Base-by-base conservation (phyloP, 352 stramenopile species). In the Phytophthora pini region DNA sequence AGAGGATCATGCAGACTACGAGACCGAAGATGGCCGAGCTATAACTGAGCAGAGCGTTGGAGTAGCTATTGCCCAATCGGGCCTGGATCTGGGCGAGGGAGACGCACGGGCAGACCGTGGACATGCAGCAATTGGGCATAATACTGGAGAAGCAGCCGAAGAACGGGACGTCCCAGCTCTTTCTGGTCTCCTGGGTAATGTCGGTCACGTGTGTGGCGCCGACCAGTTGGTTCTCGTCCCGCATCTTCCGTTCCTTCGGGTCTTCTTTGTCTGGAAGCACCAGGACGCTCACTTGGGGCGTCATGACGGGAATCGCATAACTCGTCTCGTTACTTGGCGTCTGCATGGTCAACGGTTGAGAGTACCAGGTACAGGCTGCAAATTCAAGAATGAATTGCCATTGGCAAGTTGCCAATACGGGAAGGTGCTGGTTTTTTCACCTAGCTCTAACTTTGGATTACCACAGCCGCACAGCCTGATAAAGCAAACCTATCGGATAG, bases 51-150 rank as follows among this genome's bases (percentile, higher is more conserved):
- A 83, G 41, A 1, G 61, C 46, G 11, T 49, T 64, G 26, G 57
- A 41, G 65, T 79, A 83, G 38, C 45, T 59, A 22, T 72, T 66
- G 38, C 68, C 72, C 22, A 83, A 20, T 4, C 70, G 65, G 8
- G 65, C 38, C 6, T 65, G 61, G 53, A 78, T 75, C 47, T 84
- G 76, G 4, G 76, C 69, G 11, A 80, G 27, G 15, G 72, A 70
- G 32, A 84, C 65, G 38, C 76, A 84, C 1, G 76, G 76, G 27
- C 76, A 84, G 48, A 74, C 32, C 17, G 58, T 68, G 22, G 69
- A 63, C 67, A 82, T 78, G 47, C 53, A 76, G 62, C 70, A 82
- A 50, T 82, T 84, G 43, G 76, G 76, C 51, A 81, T 40, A 10
- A 68, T 70, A 45, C 45, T 68, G 3, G 57, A 31, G 47, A 76